A percentile compares a stretch with the other conserved stretches of the same genome.
These are phyloP conservation scores for Croton laevigatus DNA, from an alignment of 441 rosid genomes.

Conservation along the genomic window DNA sequence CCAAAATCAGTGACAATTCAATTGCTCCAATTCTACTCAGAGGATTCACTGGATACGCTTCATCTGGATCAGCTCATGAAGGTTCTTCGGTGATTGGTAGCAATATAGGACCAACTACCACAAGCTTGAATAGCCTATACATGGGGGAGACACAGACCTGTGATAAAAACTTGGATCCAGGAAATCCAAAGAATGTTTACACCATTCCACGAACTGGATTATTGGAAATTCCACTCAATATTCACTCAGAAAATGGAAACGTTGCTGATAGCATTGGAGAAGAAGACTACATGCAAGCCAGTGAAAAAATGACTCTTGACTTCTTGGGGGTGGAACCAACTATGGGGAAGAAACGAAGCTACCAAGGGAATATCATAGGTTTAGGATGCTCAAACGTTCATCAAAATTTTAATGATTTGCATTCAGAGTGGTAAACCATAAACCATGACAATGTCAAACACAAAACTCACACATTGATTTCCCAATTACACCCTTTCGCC, in stretches of 20 bases:
- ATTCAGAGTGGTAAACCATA: constrained; percentile 34
- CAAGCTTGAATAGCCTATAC: constrained; percentile 17
- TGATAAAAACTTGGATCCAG: constrained; percentile 27
- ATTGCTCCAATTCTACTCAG: constrained; percentile 46
- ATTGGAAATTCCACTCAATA: constrained; percentile 21
- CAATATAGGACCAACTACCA: constrained; percentile 16
- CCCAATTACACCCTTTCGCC: background rate
- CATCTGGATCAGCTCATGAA: constrained; percentile 32
- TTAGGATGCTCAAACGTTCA: constrained; percentile 27
- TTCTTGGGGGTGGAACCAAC: constrained; percentile 51
- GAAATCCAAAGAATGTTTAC: constrained; percentile 16
- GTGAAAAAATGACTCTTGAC: constrained; percentile 44
- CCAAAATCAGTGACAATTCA: constrained; percentile 46
- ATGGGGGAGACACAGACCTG: constrained; percentile 23
- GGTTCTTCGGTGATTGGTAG: constrained; percentile 21
- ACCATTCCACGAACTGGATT: constrained; percentile 23
- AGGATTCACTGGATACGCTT: constrained; percentile 47
- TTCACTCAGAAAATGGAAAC: constrained; percentile 26
- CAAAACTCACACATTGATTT: background rate
- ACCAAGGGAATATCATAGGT: constrained; percentile 22
- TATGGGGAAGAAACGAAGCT: constrained; percentile 29
- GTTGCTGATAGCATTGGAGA: constrained; percentile 12
- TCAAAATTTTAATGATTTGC: constrained; percentile 32
- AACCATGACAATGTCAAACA: background rate
- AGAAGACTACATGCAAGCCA: constrained; percentile 26